Evolutionary conservation across 129 eudicot species (phyloP).

Genomic region (Oenanthe sinensis): DNA sequence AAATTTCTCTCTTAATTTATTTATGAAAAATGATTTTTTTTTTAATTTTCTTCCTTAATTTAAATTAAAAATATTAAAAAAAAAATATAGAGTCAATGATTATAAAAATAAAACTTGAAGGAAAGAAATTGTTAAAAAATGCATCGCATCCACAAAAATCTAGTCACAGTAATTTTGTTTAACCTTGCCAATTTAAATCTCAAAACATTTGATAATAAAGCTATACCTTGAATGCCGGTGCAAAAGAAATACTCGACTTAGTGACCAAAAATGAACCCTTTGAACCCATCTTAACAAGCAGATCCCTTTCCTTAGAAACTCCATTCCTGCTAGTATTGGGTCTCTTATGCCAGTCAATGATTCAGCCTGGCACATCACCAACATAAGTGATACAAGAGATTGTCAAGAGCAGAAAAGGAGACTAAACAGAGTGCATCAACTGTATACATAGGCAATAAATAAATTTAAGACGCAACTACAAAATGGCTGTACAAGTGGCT

Average conservation of each 20-base stretch:
- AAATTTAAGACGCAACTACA: neutral
- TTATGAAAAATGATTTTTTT: no score
- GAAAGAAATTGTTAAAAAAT: no score
- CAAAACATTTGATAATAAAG: neutral
- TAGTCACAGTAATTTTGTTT: no score
- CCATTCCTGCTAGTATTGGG: constrained; percentile 79
- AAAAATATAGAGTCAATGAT: no score
- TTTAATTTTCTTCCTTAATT: no score
- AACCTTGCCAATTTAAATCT: neutral
- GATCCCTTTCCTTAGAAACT: constrained; percentile 58
- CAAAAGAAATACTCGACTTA: constrained; percentile 62
- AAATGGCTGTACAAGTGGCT: neutral
- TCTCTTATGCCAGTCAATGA: constrained; percentile 62
- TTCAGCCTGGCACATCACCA: constrained; percentile 60
- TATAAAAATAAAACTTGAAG: no score
- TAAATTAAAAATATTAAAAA: no score
- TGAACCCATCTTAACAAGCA: constrained; percentile 79
- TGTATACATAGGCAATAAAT: neutral
- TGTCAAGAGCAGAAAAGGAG: neutral
- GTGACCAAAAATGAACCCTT: constrained; percentile 79
- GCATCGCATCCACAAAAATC: neutral
- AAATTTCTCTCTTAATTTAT: no score
- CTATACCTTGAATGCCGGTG: constrained; percentile 77
- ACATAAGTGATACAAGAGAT: neutral
- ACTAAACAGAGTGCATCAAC: neutral